Evolutionary conservation across 2,329 filamentous ascomycete genomes (phyloP).

Genomic region (Fusarium sp.): DNA sequence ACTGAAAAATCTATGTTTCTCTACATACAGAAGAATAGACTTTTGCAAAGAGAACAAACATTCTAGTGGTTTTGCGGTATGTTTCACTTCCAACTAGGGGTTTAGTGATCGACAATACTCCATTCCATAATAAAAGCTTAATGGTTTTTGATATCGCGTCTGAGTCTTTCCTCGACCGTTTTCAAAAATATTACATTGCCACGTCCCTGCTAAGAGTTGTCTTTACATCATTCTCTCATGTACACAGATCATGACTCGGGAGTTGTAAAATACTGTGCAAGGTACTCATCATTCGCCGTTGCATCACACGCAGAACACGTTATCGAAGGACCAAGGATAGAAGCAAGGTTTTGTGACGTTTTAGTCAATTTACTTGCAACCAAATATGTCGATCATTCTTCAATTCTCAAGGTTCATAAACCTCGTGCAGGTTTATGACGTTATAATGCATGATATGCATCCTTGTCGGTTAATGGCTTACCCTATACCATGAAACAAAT

Average conservation of each 20-base stretch:
- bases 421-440: slow-evolving; percentile 32
- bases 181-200: not conserved
- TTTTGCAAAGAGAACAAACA: slow-evolving; percentile 1
- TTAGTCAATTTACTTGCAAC: slow-evolving; percentile 13
- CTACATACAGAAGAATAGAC: slow-evolving; percentile 19
- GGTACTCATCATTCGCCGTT: slow-evolving; percentile 21
- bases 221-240: slow-evolving; percentile 26
- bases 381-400: slow-evolving; percentile 29
- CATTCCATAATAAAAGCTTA: slow-evolving; percentile 3
- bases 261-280: slow-evolving; percentile 35
- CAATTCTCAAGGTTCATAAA: slow-evolving; percentile 27
- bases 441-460: slow-evolving; percentile 36
- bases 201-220: not conserved
- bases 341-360: slow-evolving; percentile 24
- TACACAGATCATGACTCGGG: slow-evolving; percentile 4
- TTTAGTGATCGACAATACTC: not conserved
- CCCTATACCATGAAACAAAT: not conserved
- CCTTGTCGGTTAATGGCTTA: slow-evolving; percentile 8
- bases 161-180: not conserved
- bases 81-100: not conserved
- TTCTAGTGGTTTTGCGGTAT: slow-evolving; percentile 1
- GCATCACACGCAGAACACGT: slow-evolving; percentile 26
- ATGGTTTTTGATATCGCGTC: not conserved
- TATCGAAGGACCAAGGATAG: slow-evolving; percentile 9
- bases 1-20: slow-evolving; percentile 30